These are phyloP conservation scores for Aspergillus pseudoterreus DNA, from an alignment of 2,329 filamentous ascomycete genomes.

Conservation along the genomic window DNA sequence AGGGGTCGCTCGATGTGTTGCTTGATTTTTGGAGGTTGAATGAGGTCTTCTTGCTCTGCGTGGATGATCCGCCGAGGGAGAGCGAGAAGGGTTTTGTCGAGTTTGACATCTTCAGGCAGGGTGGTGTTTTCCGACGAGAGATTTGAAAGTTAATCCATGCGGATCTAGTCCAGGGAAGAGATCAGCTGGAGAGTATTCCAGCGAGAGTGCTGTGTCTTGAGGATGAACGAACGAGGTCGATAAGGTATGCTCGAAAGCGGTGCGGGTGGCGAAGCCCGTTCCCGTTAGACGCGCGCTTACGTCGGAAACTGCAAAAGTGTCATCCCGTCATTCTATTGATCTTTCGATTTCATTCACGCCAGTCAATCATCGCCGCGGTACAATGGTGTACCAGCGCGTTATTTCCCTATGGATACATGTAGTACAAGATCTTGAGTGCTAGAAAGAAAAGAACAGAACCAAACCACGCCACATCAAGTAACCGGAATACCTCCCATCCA, in stretches of 20 bases:
- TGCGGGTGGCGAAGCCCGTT: slow-evolving; percentile 15
- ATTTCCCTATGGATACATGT: slow-evolving; percentile 21
- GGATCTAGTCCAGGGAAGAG: no score
- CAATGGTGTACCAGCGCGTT: slow-evolving; percentile 14
- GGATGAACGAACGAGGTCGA: neutral
- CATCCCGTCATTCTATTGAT: slow-evolving; percentile 30
- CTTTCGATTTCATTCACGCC: slow-evolving; percentile 24
- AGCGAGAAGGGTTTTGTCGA: slow-evolving; percentile 38
- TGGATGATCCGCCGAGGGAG: slow-evolving; percentile 31
- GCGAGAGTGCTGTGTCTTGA: neutral
- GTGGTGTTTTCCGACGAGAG: neutral
- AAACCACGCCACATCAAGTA: neutral
- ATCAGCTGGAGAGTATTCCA: neutral
- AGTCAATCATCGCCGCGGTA: slow-evolving; percentile 13
- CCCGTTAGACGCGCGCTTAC: slow-evolving; percentile 19
- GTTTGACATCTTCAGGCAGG: neutral
- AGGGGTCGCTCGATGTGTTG: slow-evolving; percentile 9
- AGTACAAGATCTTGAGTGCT: slow-evolving; percentile 13
- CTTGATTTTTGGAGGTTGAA: slow-evolving; percentile 30
- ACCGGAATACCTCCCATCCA: neutral
- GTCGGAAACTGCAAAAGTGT: slow-evolving; percentile 12
- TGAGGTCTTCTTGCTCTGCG: slow-evolving; percentile 27
- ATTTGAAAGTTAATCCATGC: no score
- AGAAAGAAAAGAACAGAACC: slow-evolving; percentile 6
- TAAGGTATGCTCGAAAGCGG: neutral